Base-by-base conservation (phyloP, 2,329 filamentous ascomycete species). In the Pyricularia sp. region DNA sequence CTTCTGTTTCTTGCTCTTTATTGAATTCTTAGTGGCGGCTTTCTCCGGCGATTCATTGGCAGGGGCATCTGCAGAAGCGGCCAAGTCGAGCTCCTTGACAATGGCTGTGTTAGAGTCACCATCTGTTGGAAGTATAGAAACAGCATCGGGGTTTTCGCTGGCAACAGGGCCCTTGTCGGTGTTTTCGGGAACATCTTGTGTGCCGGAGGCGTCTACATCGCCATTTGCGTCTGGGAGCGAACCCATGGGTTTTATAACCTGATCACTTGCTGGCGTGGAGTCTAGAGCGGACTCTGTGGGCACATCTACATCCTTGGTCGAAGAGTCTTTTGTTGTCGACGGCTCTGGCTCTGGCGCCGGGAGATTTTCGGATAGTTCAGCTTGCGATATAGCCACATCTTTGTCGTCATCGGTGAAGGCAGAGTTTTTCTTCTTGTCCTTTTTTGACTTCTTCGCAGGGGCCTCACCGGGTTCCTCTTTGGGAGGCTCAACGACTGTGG, bases 371-470 rank as follows among this genome's bases (percentile, higher is more conserved):
- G 59, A n/a, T 55, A 20, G 59, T 63, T 63, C 59, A 28, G 25
- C 23, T 63, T 63, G 23, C 14, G 59, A 63, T 28, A 20, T 20
- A 20, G 59, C 12, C 59, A 63, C 25, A 14, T 20, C 26, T 20
- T 63, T 28, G 26, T 20, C 25, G 23, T 30, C 26, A 30, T 20
- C 59, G 14, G 28, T 26, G 26, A 20, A 25, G 63, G 71, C 71
- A 23, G 70, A 68, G 65, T 71, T 72, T 31, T 70, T 70, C 67
- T 72, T 67, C 70, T 73, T 75, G 69, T 73, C 72, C 50, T 79
- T 79, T 72, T 79, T 78, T 61, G 76, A 75, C 70, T 78, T 79
- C 70, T 77, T 78, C 50, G 70, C 71, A 6, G 69, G 69, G 67
- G 69, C 69, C 69, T 71, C 72, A 68, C 72, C 70, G 69, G 74